Evolutionary conservation across 2,329 filamentous ascomycete genomes (phyloP).

Genomic region (Ploettnerulaceae sp.): DNA sequence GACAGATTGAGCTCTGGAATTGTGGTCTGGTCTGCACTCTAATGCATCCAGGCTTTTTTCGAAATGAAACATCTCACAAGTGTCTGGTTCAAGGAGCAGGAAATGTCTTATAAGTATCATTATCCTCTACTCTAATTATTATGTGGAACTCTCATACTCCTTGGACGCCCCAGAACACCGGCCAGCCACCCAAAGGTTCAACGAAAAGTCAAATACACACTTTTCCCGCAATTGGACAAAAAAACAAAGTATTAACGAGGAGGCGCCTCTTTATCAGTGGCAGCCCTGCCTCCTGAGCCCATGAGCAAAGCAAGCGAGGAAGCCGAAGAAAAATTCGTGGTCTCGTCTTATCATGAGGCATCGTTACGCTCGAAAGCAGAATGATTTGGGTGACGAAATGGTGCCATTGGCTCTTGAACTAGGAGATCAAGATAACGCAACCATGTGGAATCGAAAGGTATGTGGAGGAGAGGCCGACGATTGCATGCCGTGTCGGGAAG

Average conservation of each 20-base stretch:
- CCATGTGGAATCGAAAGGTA: constrained; percentile 14
- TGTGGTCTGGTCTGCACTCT: too few species aligned
- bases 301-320: constrained; percentile 12
- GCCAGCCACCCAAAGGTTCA: not conserved
- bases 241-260: constrained; percentile 19
- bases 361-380: constrained; percentile 30
- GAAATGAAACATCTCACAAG: too few species aligned
- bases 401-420: constrained; percentile 6
- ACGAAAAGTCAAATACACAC: constrained; percentile 6
- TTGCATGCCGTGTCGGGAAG: not conserved
- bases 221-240: constrained; percentile 2
- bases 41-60: too few species aligned
- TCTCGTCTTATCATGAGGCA: constrained; percentile 30
- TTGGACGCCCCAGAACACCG: constrained; percentile 5
- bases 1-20: too few species aligned
- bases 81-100: too few species aligned
- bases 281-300: constrained; percentile 1
- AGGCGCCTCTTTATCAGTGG: constrained; percentile 13
- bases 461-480: too few species aligned
- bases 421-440: constrained; percentile 9
- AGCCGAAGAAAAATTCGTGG: constrained; percentile 25
- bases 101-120: not conserved
- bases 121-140: constrained; percentile 6
- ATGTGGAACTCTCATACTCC: constrained; percentile 1
- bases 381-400: constrained; percentile 13